phyloP scores from a whole-genome alignment of 768 basidiomycete genomes.

The Melanogaster broomeanus region DNA sequence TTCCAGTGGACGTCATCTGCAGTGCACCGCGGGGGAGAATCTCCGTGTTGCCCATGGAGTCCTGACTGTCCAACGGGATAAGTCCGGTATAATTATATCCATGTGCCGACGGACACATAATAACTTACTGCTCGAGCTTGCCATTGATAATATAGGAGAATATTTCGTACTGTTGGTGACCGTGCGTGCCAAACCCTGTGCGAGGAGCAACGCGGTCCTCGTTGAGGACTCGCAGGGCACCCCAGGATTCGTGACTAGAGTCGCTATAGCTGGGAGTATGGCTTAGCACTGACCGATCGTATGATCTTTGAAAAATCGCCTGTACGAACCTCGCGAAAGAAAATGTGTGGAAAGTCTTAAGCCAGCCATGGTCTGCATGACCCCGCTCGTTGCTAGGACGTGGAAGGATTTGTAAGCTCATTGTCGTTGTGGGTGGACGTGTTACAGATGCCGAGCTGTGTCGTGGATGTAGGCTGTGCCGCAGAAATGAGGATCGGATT shows the following conservation, averaged over 20 bases:
- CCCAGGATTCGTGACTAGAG: conserved; percentile 56
- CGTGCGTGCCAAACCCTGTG: conserved; percentile 85
- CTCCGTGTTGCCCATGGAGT: conserved; percentile 91
- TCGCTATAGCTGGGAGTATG: conserved; percentile 57
- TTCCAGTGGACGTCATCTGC: conserved; percentile 91
- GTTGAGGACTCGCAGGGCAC: conserved; percentile 86
- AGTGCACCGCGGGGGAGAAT: conserved; percentile 86
- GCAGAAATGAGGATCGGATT: background rate
- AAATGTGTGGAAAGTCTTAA: conserved; percentile 88
- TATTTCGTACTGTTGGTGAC: conserved; percentile 86
- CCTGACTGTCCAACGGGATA: conserved; percentile 52
- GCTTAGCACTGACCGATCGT: conserved; percentile 15
- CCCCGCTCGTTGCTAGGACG: conserved; percentile 68
- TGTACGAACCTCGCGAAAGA: conserved; percentile 63
- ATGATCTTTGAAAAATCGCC: conserved; percentile 4
- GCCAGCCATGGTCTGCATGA: conserved; percentile 79
- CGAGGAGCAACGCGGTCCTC: conserved; percentile 81
- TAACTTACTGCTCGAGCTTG: conserved; percentile 75
- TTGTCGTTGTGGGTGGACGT: conserved; percentile 3
- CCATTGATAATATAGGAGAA: conserved; percentile 86
- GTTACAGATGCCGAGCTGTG: background rate
- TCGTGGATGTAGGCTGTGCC: background rate
- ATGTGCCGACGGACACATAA: background rate
- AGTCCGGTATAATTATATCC: background rate
- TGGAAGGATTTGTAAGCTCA: conserved; percentile 43